Percentiles rank a stretch among this genome's conserved stretches.
These are phyloP conservation scores for Glomus cerebriforme DNA, from an alignment of 192 early-diverging fungal species.

Conservation along the genomic window DNA sequence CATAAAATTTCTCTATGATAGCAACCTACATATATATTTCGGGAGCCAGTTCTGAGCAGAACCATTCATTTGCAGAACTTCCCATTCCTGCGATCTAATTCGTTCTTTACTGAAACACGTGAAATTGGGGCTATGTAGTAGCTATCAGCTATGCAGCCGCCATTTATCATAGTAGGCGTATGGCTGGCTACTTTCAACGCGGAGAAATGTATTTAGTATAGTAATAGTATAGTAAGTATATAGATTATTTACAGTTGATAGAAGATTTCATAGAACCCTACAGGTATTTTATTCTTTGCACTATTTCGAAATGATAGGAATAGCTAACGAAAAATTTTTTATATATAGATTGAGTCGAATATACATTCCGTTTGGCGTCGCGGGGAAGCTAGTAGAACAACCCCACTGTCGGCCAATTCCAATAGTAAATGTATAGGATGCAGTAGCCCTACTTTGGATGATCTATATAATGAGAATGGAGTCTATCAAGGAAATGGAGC, in stretches of 20 bases:
- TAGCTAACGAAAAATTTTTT: conserved; percentile 29
- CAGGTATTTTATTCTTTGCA: conserved; percentile 30
- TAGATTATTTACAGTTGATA: conserved; percentile 25
- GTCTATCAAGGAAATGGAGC: conserved; percentile 23
- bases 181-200: too few species aligned
- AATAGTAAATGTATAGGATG: conserved; percentile 19
- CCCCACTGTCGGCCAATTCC: conserved; percentile 16
- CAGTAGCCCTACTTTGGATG: conserved; percentile 28
- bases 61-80: too few species aligned
- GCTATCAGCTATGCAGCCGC: too few species aligned
- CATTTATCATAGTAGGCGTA: too few species aligned
- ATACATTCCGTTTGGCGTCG: not conserved
- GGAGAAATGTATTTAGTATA: too few species aligned
- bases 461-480: conserved; percentile 29
- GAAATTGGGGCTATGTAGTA: too few species aligned
- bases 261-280: conserved; percentile 24
- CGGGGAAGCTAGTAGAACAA: not conserved
- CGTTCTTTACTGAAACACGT: too few species aligned
- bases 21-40: too few species aligned
- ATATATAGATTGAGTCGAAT: not conserved
- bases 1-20: too few species aligned
- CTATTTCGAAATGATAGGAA: conserved; percentile 31
- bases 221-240: too few species aligned
- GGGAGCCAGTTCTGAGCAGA: too few species aligned
- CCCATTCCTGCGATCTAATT: too few species aligned